Base-by-base conservation (phyloP, 2,329 filamentous ascomycete genomes). In the Diaporthe ampelina region DNA sequence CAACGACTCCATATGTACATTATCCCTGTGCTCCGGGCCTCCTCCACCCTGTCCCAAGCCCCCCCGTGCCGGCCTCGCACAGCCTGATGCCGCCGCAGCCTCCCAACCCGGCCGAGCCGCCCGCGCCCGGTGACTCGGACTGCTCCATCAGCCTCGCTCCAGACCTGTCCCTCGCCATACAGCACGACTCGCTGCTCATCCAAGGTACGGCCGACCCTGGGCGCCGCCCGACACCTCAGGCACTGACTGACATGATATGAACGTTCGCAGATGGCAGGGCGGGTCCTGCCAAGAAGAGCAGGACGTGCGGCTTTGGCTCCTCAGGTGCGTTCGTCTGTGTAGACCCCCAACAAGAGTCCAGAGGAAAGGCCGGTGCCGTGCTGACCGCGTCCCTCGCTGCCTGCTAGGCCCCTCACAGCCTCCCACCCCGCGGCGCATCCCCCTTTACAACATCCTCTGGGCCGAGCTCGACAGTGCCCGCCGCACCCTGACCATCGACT, bases 361-460 rank as follows among this genome's bases (percentile, higher is more conserved):
- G 11, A n/a, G 11, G 35, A 29, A 48, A 10, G 2, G 29, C 10
- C 52, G 29, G 9, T 32, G 7, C 68, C 21, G 29, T 37, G 61
- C 61, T 50, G 19, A 67, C 43, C 37, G 6, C 11, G 56, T 43
- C 43, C 54, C 54, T 13, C 50, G n/a, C 37, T 43, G 15, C 65
- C 21, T 61, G 69, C 65, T 13, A 74, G 73, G 59, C 40, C 9
- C 73, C 50, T 24, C 69, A 29, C 59, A 43, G 15, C 40, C 65
- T 17, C 45, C 72, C 11, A 80, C 78, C 15, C 77, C 81, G 29
- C 76, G 35, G 32, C 79, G 79, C 7, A 93, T 98, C 40, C 92
- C 94, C 2, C 92, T 95, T 76, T 95, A 94, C 85, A 94, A 97
- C 81, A 85, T 98, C 76, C 91, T 98, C 65, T 97, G 94, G 92